Base-by-base conservation (phyloP, 1,284 basidiomycete species). In the Rhodotorula sp. region DNA sequence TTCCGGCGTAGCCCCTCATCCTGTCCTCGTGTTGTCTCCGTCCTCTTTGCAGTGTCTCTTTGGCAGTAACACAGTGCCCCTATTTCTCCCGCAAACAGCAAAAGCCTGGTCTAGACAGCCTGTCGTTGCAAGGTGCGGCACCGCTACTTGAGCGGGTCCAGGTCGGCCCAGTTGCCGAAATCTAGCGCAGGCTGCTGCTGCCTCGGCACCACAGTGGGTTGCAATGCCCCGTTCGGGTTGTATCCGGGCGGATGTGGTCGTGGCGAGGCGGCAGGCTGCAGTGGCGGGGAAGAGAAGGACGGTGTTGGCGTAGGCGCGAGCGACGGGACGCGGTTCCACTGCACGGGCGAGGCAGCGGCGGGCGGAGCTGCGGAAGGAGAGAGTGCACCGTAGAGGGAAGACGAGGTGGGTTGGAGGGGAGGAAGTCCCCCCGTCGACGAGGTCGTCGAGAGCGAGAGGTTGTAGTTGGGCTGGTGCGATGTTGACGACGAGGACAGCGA, bases 101-200 rank as follows among this genome's bases (percentile, higher is more conserved):
- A 34, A 5, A 34, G 34, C 34, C 19, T 21, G 23, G 14, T 25
- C 25, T 54, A 25, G 27, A 25, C 17, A 34, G 25, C 4, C 53
- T 54, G 12, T 48, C 45, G n/a, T 27, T 27, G 56, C 56, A 23
- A 23, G 21, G 25, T n/a, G 25, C 42, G 9, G 8, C 44, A 5
- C 19, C 25, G 42, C 56, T 66, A 77, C 53, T 70, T 72, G 21
- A 77, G 54, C 41, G 76, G 76, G 67, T 77, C 76, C 42, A 77
- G 55, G 59, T 77, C 76, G 21, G 58, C 62, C 74, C 74, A 77
- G 9, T 41, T 46, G 16, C 70, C 63, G 21, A 74, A 72, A 13
- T 63, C 44, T 41, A 56, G 66, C 55, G 55, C 21, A 27, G 25
- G 34, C 41, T 21, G 60, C 19, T 16, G 54, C 56, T 23, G 42